Conservation (phyloP, 2,329 filamentous ascomycete genomes). For the Ramularia endophylla region DNA sequence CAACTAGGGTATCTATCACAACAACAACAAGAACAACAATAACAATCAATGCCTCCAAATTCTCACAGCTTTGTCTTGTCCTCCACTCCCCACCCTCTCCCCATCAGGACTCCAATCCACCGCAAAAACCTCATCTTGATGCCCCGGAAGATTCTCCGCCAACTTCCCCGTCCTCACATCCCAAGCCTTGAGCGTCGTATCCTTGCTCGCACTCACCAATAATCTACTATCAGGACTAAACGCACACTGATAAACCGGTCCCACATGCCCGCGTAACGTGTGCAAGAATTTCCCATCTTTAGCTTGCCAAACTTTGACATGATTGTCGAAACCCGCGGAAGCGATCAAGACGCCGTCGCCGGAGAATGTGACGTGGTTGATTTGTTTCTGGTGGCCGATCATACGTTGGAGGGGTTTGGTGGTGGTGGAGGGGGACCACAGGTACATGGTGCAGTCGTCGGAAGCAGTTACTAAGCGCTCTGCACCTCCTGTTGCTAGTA, state of each 20-base stretch:
- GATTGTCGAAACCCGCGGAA: slow-evolving; percentile 87
- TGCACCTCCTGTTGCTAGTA: slow-evolving; percentile 53
- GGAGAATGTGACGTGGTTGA: slow-evolving; percentile 93
- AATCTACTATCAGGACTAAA: slow-evolving; percentile 92
- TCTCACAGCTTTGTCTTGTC: slow-evolving; percentile 75
- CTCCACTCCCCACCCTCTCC: slow-evolving; percentile 80
- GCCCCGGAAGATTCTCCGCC: slow-evolving; percentile 75
- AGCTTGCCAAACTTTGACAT: slow-evolving; percentile 86
- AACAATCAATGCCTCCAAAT: slow-evolving; percentile 59
- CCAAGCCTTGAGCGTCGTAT: slow-evolving; percentile 94
- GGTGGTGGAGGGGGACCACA: slow-evolving; percentile 78
- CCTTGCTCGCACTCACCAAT: slow-evolving; percentile 80
- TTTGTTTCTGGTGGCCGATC: slow-evolving; percentile 92
- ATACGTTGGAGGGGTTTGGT: slow-evolving; percentile 83
- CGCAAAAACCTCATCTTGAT: slow-evolving; percentile 88
- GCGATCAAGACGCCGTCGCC: slow-evolving; percentile 85
- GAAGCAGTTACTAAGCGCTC: slow-evolving; percentile 86
- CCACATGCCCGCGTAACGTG: slow-evolving; percentile 83
- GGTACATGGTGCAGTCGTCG: slow-evolving; percentile 93
- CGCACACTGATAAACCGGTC: slow-evolving; percentile 83
- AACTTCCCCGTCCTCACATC: slow-evolving; percentile 81
- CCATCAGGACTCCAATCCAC: slow-evolving; percentile 95
- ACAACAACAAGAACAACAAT: too few species aligned
- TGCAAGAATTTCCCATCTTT: slow-evolving; percentile 72
- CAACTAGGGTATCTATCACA: too few species aligned